Conservation (phyloP, 768 basidiomycete genomes). For the Mycena amicta region DNA sequence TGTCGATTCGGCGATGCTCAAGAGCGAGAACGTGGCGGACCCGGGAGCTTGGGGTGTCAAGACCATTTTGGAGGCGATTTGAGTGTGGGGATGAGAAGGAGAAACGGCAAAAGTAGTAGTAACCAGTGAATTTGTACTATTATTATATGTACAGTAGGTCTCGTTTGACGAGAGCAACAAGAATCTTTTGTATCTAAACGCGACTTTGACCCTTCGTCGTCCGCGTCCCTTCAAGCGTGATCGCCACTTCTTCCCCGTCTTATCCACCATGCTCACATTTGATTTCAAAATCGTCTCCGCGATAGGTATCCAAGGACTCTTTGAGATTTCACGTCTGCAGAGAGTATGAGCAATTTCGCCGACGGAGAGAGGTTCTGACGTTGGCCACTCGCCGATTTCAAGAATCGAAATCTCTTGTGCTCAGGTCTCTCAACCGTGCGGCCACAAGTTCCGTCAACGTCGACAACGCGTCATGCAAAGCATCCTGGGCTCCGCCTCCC, state of each 20-base stretch:
- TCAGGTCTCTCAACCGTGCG: neutral
- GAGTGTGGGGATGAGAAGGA: neutral
- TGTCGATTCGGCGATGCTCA: constrained; percentile 69
- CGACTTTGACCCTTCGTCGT: too few relatives aligned
- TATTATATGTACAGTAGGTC: too few relatives aligned
- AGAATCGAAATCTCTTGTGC: neutral
- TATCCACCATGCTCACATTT: neutral
- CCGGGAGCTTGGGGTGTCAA: constrained; percentile 94
- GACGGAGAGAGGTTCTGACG: neutral
- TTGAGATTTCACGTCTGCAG: neutral
- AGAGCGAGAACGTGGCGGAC: constrained; percentile 67
- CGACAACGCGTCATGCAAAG: too few relatives aligned
- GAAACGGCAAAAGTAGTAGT: too few relatives aligned
- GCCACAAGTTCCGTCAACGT: neutral
- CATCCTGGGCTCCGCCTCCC: too few relatives aligned
- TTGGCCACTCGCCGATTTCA: neutral
- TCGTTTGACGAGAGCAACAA: too few relatives aligned
- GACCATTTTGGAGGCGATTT: constrained; percentile 63
- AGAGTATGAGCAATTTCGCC: neutral
- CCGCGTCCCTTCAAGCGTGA: too few relatives aligned
- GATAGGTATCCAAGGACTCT: neutral
- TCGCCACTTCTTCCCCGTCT: too few relatives aligned
- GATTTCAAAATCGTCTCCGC: neutral
- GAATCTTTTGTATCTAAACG: too few relatives aligned
- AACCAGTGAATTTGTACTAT: neutral